Evolutionary conservation across 306 rosid genomes (phyloP).

Genomic region (Gynostemma pentaphyllum): DNA sequence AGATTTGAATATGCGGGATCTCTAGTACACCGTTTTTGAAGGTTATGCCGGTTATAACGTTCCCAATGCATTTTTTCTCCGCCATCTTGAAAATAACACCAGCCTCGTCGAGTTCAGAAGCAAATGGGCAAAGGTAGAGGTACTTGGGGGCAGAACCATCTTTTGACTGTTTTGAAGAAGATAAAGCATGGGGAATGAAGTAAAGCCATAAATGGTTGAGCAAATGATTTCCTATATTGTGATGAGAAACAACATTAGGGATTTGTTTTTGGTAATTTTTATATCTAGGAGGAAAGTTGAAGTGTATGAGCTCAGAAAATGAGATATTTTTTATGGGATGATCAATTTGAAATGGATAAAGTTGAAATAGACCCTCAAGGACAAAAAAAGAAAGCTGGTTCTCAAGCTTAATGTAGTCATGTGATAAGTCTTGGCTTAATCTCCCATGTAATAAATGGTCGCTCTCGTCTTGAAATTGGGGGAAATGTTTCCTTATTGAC

Average conservation of each 20-base stretch:
- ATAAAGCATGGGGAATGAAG: not conserved
- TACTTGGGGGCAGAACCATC: not conserved
- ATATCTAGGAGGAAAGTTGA: too few species aligned
- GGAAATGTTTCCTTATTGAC: conserved; percentile 24
- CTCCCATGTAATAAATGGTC: conserved; percentile 23
- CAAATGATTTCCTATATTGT: too few species aligned
- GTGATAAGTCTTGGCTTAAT: not conserved
- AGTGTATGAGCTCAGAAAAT: too few species aligned
- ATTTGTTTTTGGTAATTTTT: too few species aligned
- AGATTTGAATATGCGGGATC: not conserved
- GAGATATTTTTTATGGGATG: too few species aligned
- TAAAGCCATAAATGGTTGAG: not conserved
- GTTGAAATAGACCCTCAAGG: conserved; percentile 22
- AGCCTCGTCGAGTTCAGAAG: not conserved
- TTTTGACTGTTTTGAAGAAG: not conserved
- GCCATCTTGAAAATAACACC: not conserved
- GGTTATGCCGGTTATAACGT: not conserved
- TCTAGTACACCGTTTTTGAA: not conserved
- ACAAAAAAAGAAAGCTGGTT: conserved; percentile 65
- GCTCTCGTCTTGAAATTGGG: conserved; percentile 23
- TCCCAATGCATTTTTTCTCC: not conserved
- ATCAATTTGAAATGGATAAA: not conserved
- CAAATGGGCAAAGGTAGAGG: not conserved
- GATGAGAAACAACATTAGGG: too few species aligned
- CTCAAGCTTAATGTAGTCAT: conserved; percentile 54